Conservation (phyloP, 2,329 filamentous ascomycete genomes). For the Intubia oerlemansii region DNA sequence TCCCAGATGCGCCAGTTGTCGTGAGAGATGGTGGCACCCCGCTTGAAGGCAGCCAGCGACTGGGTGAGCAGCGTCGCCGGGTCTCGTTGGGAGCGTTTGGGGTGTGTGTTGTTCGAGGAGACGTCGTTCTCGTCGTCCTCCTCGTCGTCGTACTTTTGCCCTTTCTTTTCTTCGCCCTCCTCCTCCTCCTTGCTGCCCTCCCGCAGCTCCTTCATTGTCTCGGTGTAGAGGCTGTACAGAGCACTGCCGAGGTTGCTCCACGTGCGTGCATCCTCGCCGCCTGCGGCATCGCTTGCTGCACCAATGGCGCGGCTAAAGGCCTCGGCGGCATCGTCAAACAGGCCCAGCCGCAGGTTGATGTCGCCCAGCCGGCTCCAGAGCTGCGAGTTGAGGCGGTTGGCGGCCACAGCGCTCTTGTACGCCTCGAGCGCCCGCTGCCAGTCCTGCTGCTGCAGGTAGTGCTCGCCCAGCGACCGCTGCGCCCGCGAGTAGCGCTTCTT, state of each 20-base stretch:
- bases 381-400: slow-evolving; percentile 62
- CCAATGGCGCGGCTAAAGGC: slow-evolving; percentile 70
- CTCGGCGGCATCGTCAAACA: slow-evolving; percentile 60
- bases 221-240: slow-evolving; percentile 46
- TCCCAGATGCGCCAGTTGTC: slow-evolving; percentile 92
- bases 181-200: slow-evolving; percentile 10
- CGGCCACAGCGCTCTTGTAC: slow-evolving; percentile 54
- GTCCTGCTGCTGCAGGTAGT: slow-evolving; percentile 47
- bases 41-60: slow-evolving; percentile 67
- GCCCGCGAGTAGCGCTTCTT: slow-evolving; percentile 64
- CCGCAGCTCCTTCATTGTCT: slow-evolving; percentile 20
- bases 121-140: slow-evolving; percentile 11
- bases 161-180: slow-evolving; percentile 2
- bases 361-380: slow-evolving; percentile 87
- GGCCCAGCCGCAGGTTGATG: slow-evolving; percentile 55
- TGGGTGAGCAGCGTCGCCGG: slow-evolving; percentile 45
- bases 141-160: slow-evolving; percentile 10
- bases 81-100: slow-evolving; percentile 17
- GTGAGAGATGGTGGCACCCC: slow-evolving; percentile 62
- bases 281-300: slow-evolving; percentile 32
- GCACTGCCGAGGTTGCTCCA: slow-evolving; percentile 91
- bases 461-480: slow-evolving; percentile 67
- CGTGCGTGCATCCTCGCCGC: slow-evolving; percentile 74
- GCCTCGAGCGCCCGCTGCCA: slow-evolving; percentile 51
- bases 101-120: not conserved